Percentiles rank a stretch among this genome's conserved stretches.
Conservation (phyloP, 2,329 filamentous ascomycete genomes). For the Thielaviopsis musarum region DNA sequence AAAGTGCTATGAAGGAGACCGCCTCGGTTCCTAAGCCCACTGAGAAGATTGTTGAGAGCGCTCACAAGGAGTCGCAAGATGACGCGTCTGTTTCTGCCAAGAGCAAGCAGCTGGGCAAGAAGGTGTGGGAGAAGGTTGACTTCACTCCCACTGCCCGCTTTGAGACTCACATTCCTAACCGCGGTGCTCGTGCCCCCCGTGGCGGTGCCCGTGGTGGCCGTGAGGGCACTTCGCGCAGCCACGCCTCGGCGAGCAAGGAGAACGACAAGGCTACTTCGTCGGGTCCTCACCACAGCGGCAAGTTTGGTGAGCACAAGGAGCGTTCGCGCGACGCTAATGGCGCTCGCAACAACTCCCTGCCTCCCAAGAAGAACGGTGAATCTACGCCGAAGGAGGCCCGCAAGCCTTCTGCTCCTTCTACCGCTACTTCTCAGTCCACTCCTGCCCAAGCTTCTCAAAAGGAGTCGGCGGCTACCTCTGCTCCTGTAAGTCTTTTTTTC, state of each 20-base stretch:
- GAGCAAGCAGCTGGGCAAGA: conserved; percentile 42
- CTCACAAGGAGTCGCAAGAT: conserved; percentile 49
- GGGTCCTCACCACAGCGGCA: conserved; percentile 12
- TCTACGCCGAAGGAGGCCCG: conserved; percentile 27
- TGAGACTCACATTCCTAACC: conserved; percentile 57
- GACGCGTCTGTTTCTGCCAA: conserved; percentile 28
- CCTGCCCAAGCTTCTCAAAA: conserved; percentile 18
- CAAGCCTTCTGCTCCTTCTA: conserved; percentile 23
- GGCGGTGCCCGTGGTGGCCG: conserved; percentile 23
- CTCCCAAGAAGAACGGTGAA: conserved; percentile 23
- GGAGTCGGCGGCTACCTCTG: conserved; percentile 16
- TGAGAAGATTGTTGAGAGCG: conserved; percentile 42
- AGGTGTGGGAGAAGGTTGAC: conserved; percentile 70
- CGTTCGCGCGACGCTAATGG: conserved; percentile 5
- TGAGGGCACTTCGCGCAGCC: conserved; percentile 19
- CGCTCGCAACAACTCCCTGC: conserved; percentile 21
- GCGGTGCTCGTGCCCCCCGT: conserved; percentile 30
- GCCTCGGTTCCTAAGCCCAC: conserved; percentile 45
- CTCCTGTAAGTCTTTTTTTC: conserved; percentile 21
- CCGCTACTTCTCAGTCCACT: conserved; percentile 19
- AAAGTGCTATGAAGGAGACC: conserved; percentile 52
- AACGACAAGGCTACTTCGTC: conserved; percentile 23
- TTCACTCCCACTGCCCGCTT: conserved; percentile 77
- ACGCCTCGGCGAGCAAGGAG: conserved; percentile 16
- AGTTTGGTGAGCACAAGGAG: conserved; percentile 8